Percentiles rank a stretch among this genome's conserved stretches.
Evolutionary conservation across 2,329 filamentous ascomycete genomes (phyloP).

Genomic region (Clarireedia paspali): DNA sequence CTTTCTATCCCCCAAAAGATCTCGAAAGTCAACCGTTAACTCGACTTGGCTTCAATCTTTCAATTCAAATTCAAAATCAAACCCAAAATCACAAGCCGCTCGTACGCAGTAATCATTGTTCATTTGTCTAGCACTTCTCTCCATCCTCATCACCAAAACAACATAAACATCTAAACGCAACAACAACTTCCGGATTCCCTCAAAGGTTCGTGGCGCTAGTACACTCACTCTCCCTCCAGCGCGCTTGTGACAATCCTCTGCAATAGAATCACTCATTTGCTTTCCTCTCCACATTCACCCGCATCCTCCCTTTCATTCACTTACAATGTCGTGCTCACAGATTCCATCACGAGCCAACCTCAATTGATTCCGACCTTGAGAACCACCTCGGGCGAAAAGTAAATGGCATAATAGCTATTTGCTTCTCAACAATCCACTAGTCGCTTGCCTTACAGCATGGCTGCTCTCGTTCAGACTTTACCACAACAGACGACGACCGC

Average conservation of each 20-base stretch:
- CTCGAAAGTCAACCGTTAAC: conserved; percentile 30
- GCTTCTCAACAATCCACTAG: conserved; percentile 18
- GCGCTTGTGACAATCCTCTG: conserved; percentile 7
- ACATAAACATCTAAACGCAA: neutral
- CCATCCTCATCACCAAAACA: neutral
- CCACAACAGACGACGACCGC: conserved; percentile 67
- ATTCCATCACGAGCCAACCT: conserved; percentile 5
- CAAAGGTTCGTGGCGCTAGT: conserved; percentile 25
- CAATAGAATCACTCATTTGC: neutral
- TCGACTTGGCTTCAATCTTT: conserved; percentile 27
- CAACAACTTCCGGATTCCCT: conserved; percentile 10
- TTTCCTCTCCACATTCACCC: conserved; percentile 11
- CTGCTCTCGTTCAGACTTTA: conserved; percentile 76
- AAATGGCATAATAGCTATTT: conserved; percentile 16
- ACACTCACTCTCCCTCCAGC: conserved; percentile 10
- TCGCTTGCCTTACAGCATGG: conserved; percentile 51
- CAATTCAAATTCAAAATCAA: neutral
- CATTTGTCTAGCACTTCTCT: conserved; percentile 15
- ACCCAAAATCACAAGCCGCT: neutral
- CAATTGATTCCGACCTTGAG: conserved; percentile 1
- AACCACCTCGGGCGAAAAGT: conserved; percentile 14
- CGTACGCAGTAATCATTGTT: conserved; percentile 25
- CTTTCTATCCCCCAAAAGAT: conserved; percentile 23
- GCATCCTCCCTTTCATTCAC: neutral
- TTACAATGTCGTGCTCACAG: conserved; percentile 11